Conservation (phyloP, 371 early-diverging fungal species). For the Vairimorpha necatrix region DNA sequence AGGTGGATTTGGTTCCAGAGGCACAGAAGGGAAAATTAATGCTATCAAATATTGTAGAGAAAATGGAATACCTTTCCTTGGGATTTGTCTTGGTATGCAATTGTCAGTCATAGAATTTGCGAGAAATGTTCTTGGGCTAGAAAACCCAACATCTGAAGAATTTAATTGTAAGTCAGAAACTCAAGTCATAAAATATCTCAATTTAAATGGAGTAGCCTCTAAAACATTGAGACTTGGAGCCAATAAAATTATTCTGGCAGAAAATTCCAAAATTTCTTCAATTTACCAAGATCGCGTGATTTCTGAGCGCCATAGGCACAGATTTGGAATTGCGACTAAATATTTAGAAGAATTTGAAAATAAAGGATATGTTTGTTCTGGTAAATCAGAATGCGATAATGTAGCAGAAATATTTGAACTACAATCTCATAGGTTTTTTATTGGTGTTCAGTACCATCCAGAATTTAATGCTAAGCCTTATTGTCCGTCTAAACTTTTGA, state of each 20-base stretch:
- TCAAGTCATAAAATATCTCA: slow-evolving; percentile 84
- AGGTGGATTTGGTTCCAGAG: slow-evolving; percentile 95
- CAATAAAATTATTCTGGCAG: slow-evolving; percentile 76
- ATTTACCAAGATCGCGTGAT: slow-evolving; percentile 71
- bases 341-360: slow-evolving; percentile 72
- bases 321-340: slow-evolving; percentile 91
- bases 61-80: slow-evolving; percentile 90
- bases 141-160: slow-evolving; percentile 63
- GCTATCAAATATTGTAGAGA: slow-evolving; percentile 95
- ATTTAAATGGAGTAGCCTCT: slow-evolving; percentile 67
- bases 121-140: slow-evolving; percentile 80
- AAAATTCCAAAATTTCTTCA: slow-evolving; percentile 38
- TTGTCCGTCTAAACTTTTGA: slow-evolving; percentile 81
- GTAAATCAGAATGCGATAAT: slow-evolving; percentile 79
- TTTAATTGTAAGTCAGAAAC: slow-evolving; percentile 68
- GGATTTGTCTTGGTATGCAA: slow-evolving; percentile 97
- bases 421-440: slow-evolving; percentile 78
- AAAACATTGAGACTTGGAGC: slow-evolving; percentile 83
- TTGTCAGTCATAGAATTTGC: slow-evolving; percentile 93
- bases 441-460: slow-evolving; percentile 96
- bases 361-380: slow-evolving; percentile 80
- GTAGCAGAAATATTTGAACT: slow-evolving; percentile 93
- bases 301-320: slow-evolving; percentile 91
- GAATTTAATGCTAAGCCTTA: slow-evolving; percentile 90
- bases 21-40: slow-evolving; percentile 87